Conservation (phyloP, 2,329 filamentous ascomycete species). For the Hypoxylon rubiginosum region DNA sequence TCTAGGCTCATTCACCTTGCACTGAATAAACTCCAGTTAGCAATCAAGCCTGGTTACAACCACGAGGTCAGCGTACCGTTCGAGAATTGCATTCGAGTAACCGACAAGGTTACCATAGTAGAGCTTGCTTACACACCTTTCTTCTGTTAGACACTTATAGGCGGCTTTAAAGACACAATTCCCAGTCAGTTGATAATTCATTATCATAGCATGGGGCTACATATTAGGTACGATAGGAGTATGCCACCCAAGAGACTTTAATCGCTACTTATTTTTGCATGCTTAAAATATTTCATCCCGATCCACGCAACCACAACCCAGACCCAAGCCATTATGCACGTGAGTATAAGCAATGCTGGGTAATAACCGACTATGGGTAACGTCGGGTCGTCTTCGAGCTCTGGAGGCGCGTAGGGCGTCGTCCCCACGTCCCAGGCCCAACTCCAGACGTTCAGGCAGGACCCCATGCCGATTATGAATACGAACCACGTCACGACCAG, state of each 20-base stretch:
- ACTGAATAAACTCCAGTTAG: no score
- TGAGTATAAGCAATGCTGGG: slow-evolving; percentile 91
- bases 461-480: slow-evolving; percentile 97
- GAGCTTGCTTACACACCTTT: not conserved
- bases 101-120: no score
- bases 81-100: no score
- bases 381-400: slow-evolving; percentile 94
- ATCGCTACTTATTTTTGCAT: slow-evolving; percentile 86
- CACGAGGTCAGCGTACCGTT: no score
- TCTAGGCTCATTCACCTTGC: no score
- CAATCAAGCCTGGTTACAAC: no score
- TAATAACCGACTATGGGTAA: slow-evolving; percentile 98
- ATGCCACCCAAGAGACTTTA: slow-evolving; percentile 52
- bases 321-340: slow-evolving; percentile 97
- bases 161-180: not conserved
- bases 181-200: not conserved
- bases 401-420: slow-evolving; percentile 93
- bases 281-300: slow-evolving; percentile 99
- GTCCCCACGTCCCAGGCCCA: slow-evolving; percentile 99
- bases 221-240: not conserved
- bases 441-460: slow-evolving; percentile 93
- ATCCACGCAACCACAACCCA: slow-evolving; percentile 99
- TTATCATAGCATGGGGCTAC: slow-evolving; percentile 16
- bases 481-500: slow-evolving; percentile 92
- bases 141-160: not conserved